phyloP scores from a whole-genome alignment of 2,329 filamentous ascomycete genomes.

The Talaromyces sp. region DNA sequence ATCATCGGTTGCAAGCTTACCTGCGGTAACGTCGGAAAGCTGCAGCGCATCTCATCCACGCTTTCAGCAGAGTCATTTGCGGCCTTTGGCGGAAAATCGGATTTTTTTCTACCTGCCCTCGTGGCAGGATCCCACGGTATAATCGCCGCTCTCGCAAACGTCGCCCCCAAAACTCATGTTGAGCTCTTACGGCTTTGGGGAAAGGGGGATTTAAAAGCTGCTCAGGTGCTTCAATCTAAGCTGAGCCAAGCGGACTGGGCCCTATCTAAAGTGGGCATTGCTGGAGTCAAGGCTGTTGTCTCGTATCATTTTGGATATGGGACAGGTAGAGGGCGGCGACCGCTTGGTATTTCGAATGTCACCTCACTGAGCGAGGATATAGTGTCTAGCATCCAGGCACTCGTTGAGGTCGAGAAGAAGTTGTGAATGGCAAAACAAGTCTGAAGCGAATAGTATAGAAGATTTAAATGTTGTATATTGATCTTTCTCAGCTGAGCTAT shows the following conservation, averaged over 20 bases:
- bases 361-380: neutral
- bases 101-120: conserved; percentile 74
- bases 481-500: neutral
- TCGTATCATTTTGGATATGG: conserved; percentile 75
- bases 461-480: neutral
- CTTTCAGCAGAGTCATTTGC: conserved; percentile 58
- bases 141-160: conserved; percentile 76
- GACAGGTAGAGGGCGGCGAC: conserved; percentile 1
- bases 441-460: neutral
- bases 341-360: neutral
- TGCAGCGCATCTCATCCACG: conserved; percentile 29
- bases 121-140: conserved; percentile 72
- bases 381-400: neutral
- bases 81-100: conserved; percentile 77
- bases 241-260: conserved; percentile 73
- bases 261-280: conserved; percentile 71
- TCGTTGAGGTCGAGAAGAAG: neutral
- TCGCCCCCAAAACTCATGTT: conserved; percentile 73
- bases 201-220: conserved; percentile 67
- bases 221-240: conserved; percentile 65
- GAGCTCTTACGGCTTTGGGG: conserved; percentile 70
- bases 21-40: conserved; percentile 50
- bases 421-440: neutral
- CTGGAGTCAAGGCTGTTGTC: conserved; percentile 75
- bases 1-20: conserved; percentile 58